phyloP scores from a whole-genome alignment of 148 eudicot genomes.

The Rheum nobile region DNA sequence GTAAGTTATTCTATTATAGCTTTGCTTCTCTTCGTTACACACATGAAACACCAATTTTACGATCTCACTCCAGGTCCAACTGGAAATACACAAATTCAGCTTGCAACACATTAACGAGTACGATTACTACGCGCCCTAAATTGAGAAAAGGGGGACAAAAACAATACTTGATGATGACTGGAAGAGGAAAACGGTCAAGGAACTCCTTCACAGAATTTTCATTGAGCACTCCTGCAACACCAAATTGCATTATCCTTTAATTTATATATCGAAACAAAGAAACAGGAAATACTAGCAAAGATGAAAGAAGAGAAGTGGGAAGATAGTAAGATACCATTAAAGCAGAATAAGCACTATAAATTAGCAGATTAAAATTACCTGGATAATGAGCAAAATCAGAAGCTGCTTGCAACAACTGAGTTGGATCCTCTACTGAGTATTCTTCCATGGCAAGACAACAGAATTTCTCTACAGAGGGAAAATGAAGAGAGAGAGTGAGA shows the following conservation, averaged over 20 bases:
- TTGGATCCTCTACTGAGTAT: slow-evolving; percentile 17
- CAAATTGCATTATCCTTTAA: background rate
- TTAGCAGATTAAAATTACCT: slow-evolving; percentile 14
- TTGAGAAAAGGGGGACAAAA: background rate
- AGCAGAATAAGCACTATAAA: background rate
- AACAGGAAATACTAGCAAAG: background rate
- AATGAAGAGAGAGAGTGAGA: background rate
- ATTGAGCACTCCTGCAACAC: slow-evolving; percentile 34
- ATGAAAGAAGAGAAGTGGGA: background rate
- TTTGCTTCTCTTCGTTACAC: background rate
- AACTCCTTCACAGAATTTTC: slow-evolving; percentile 54
- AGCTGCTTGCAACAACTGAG: slow-evolving; percentile 36
- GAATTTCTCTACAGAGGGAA: background rate
- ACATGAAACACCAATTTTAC: background rate
- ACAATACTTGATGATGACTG: slow-evolving; percentile 55
- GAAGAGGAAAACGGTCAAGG: slow-evolving; percentile 68
- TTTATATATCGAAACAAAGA: background rate
- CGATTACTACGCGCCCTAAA: background rate
- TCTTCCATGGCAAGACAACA: slow-evolving; percentile 23
- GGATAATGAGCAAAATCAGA: slow-evolving; percentile 44
- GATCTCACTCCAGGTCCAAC: background rate
- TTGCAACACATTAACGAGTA: background rate
- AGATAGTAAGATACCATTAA: background rate
- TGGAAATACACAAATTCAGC: background rate
- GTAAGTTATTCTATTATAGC: too few relatives aligned